These are phyloP conservation scores for Phalaenopsis hybrid DNA, from an alignment of 116 monocot species.

Conservation along the genomic window DNA sequence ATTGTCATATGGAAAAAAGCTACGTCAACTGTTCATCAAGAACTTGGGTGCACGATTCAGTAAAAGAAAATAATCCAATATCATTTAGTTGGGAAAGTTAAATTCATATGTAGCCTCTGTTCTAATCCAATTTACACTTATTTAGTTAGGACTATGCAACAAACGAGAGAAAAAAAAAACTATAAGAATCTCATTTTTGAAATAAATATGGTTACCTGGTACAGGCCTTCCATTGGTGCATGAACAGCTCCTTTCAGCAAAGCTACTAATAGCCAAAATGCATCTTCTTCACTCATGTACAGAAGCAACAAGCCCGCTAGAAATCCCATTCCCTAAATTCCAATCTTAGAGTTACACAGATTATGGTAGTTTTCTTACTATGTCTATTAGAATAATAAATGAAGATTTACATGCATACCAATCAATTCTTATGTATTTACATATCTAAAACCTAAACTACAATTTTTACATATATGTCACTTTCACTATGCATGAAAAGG, in stretches of 20 bases:
- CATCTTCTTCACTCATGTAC: conserved; percentile 99
- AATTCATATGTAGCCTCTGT: too few species aligned
- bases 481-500: too few species aligned
- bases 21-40: too few species aligned
- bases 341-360: conserved; percentile 6
- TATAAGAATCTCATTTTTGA: background rate
- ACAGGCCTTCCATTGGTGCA: conserved; percentile 95
- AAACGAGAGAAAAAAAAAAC: background rate
- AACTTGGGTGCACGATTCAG: too few species aligned
- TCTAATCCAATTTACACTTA: too few species aligned
- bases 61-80: too few species aligned
- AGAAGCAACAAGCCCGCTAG: conserved; percentile 86
- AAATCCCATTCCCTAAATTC: conserved; percentile 91
- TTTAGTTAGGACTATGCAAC: background rate
- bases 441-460: too few species aligned
- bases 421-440: too few species aligned
- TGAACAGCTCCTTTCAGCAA: conserved; percentile 95
- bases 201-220: conserved; percentile 47
- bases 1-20: too few species aligned
- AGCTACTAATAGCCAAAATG: conserved; percentile 96
- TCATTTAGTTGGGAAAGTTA: too few species aligned
- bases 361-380: background rate
- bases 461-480: too few species aligned
- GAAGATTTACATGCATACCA: too few species aligned
- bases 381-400: background rate